Evolutionary conservation across 257 asterid genomes (phyloP).

Genomic region (Primulina eburnea): DNA sequence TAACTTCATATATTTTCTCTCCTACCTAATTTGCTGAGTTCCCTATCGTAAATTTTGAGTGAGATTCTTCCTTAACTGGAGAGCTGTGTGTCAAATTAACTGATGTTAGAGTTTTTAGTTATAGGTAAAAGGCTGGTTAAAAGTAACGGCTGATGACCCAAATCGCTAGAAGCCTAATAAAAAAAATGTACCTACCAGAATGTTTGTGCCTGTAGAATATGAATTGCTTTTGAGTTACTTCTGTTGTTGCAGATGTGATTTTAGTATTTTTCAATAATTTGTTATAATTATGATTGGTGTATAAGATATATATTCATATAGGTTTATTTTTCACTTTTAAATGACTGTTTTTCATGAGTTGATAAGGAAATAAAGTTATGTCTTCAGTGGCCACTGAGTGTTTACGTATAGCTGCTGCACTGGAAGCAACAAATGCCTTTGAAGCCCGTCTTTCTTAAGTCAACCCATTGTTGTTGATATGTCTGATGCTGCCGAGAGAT

Average conservation of each 20-base stretch:
- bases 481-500: slow-evolving; percentile 11
- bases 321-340: neutral
- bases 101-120: neutral
- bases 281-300: no score
- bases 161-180: neutral
- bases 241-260: no score
- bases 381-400: neutral
- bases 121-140: neutral
- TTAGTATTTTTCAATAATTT: no score
- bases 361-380: neutral
- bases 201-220: no score
- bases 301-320: neutral
- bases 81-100: neutral
- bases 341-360: neutral
- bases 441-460: neutral
- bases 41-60: neutral
- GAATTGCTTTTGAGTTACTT: no score
- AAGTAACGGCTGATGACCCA: neutral
- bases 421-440: slow-evolving; percentile 2
- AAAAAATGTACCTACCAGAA: no score
- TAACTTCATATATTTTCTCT: neutral
- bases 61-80: neutral
- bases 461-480: slow-evolving; percentile 1
- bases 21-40: neutral
- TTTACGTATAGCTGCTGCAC: slow-evolving; percentile 13